Base-by-base conservation (phyloP, 2,329 filamentous ascomycete genomes). In the Ophiocordyceps australis region DNA sequence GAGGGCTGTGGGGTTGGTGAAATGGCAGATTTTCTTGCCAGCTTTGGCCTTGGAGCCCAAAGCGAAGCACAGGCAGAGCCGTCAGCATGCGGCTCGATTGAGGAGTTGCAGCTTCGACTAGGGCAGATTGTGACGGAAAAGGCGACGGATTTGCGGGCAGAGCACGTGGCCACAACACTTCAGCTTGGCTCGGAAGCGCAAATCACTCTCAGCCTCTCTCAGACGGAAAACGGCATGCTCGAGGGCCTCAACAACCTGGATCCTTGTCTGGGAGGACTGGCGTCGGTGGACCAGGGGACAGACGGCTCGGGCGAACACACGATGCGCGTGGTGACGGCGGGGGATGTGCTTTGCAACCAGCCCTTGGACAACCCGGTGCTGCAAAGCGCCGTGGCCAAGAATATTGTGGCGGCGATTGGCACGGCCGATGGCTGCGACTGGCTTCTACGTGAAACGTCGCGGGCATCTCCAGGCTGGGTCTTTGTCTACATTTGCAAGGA, bases 401-500 rank as follows among this genome's bases (percentile, higher is more conserved):
- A 60, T 26, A 57, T 72, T 31, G 45, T 59, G 17, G 39, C 38
- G 9, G 43, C 47, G 3, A 35, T 70, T 10, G 45, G 55, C 14
- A 40, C 42, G 7, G 47, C 54, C 4, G 65, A 71, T 32, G 47
- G 46, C 10, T 63, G 62, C 33, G 42, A 41, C 1, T 71, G 65
- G 65, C 39, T 37, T 3, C 41, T 59, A 16, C 49, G 57, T 13
- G 47, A 58, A 12, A 49, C 62, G 13, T 53, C 55, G 14, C 47
- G 55, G 10, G 48, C 40, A 7, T 33, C 52, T 1, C 54, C 62
- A 23, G 62, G 64, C 5, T 69, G 65, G 64, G 51, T 48, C 1
- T 59, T 70, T 28, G 55, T 50, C 4, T 70, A 64, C 33, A 42
- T 55, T 12, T 72, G 66, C 49, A 59, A 54, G 30, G 50, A 59